phyloP scores from a whole-genome alignment of 345 rosid species.

The Balakata baccata region DNA sequence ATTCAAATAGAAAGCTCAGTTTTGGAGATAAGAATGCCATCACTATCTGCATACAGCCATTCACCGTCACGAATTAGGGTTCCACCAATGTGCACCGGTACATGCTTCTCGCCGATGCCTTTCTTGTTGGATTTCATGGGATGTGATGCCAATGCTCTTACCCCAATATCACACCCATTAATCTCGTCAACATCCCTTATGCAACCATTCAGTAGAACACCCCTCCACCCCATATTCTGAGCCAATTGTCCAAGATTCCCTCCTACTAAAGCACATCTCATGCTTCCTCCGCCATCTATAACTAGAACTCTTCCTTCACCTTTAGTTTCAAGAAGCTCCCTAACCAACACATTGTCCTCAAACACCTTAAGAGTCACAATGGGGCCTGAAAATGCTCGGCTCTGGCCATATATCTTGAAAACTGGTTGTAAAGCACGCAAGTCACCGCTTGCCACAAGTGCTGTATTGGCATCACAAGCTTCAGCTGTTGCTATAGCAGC shows the following conservation, averaged over 20 bases:
- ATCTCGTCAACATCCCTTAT: constrained; percentile 86
- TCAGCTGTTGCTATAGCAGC: constrained; percentile 72
- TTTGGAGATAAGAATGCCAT: constrained; percentile 68
- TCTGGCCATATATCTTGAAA: constrained; percentile 74
- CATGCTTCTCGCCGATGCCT: constrained; percentile 73
- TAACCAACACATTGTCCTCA: constrained; percentile 79
- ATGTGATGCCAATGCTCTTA: constrained; percentile 74
- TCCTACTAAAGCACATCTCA: constrained; percentile 76
- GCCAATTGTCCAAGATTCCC: constrained; percentile 72
- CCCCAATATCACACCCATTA: constrained; percentile 64
- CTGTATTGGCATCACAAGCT: constrained; percentile 71
- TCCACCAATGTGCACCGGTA: constrained; percentile 55
- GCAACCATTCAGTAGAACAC: constrained; percentile 75
- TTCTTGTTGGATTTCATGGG: constrained; percentile 74
- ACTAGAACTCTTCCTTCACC: constrained; percentile 84
- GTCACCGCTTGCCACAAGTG: constrained; percentile 55
- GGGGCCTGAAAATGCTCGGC: constrained; percentile 64
- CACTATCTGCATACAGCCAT: constrained; percentile 85
- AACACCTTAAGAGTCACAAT: constrained; percentile 72
- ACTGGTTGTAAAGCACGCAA: constrained; percentile 62
- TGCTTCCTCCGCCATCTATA: constrained; percentile 88
- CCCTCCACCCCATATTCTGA: constrained; percentile 82
- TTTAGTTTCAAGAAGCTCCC: constrained; percentile 63
- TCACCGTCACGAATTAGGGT: constrained; percentile 62
- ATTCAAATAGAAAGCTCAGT: constrained; percentile 51